Conservation (phyloP, 2,329 filamentous ascomycete species). For the Aureobasidium zeae region DNA sequence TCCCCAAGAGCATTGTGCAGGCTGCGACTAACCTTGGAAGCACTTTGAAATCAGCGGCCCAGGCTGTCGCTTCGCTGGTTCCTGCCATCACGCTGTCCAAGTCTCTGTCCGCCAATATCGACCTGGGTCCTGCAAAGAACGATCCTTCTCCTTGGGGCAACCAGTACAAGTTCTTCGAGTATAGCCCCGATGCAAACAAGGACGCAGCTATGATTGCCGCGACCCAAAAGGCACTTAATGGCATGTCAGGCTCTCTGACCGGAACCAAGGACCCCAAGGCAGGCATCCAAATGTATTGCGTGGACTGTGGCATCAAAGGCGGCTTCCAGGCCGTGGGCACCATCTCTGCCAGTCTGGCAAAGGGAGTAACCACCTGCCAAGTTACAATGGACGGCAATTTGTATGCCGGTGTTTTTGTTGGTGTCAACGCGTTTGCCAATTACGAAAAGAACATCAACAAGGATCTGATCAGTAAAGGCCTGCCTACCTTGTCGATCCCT, state of each 20-base stretch:
- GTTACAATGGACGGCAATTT: constrained; percentile 16
- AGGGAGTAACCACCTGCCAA: constrained; percentile 15
- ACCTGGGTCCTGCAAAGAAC: constrained; percentile 11
- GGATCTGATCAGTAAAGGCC: constrained; percentile 15
- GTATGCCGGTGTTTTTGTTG: constrained; percentile 17
- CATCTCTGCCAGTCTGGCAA: constrained; percentile 14
- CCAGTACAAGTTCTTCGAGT: constrained; percentile 16
- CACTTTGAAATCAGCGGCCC: constrained; percentile 2
- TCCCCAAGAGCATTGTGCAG: background rate
- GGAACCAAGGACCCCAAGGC: constrained; percentile 16
- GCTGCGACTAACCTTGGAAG: constrained; percentile 2
- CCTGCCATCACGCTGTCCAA: constrained; percentile 15
- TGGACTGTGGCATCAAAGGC: constrained; percentile 18
- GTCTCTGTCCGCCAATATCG: constrained; percentile 8
- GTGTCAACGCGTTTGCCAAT: constrained; percentile 17
- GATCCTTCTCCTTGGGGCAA: constrained; percentile 16
- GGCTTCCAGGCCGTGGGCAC: constrained; percentile 15
- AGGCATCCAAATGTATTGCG: constrained; percentile 18
- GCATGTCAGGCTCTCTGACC: constrained; percentile 10
- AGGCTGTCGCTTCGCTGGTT: constrained; percentile 9
- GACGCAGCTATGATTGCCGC: constrained; percentile 7
- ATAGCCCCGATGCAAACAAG: constrained; percentile 4
- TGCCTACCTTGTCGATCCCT: constrained; percentile 17
- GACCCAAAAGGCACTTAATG: constrained; percentile 9
- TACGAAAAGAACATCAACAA: constrained; percentile 17